Conservation (phyloP, 1,284 basidiomycete genomes). For the Schizophyllum commune region DNA sequence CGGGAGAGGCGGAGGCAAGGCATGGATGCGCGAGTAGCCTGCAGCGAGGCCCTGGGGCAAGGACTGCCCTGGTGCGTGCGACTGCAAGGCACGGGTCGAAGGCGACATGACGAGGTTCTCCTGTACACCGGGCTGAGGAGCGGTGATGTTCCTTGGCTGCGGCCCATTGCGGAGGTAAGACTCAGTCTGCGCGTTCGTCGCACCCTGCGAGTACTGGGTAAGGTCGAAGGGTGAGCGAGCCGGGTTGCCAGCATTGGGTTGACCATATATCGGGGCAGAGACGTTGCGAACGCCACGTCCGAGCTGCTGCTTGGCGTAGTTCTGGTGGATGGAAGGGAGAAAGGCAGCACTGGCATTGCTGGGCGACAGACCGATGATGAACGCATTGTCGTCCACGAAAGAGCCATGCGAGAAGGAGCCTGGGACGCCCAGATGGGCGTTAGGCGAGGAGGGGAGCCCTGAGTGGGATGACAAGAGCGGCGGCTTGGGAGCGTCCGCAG, state of each 20-base stretch:
- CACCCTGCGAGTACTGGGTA: slow-evolving; percentile 29
- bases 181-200: not conserved
- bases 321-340: slow-evolving; percentile 55
- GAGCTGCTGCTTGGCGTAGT: slow-evolving; percentile 25
- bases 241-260: slow-evolving; percentile 10
- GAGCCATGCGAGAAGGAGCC: slow-evolving; percentile 6
- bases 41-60: slow-evolving; percentile 85
- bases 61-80: slow-evolving; percentile 79
- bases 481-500: slow-evolving; percentile 12
- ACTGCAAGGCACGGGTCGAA: slow-evolving; percentile 58
- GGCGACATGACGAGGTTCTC: slow-evolving; percentile 41
- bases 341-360: slow-evolving; percentile 76
- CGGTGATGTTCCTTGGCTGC: not conserved
- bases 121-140: slow-evolving; percentile 2
- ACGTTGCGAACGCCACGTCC: slow-evolving; percentile 14
- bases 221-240: slow-evolving; percentile 30
- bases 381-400: slow-evolving; percentile 5
- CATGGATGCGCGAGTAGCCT: slow-evolving; percentile 78
- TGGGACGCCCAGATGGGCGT: slow-evolving; percentile 9
- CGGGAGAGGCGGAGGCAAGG: slow-evolving; percentile 43
- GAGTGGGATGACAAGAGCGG: not conserved
- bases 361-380: slow-evolving; percentile 30
- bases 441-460: not conserved
- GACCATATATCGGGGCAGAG: not conserved
- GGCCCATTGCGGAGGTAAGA: not conserved